A percentile compares a stretch with the other conserved stretches of the same genome.
These are phyloP conservation scores for Linnemannia hyalina DNA, from an alignment of 192 early-diverging fungal species.

Conservation along the genomic window DNA sequence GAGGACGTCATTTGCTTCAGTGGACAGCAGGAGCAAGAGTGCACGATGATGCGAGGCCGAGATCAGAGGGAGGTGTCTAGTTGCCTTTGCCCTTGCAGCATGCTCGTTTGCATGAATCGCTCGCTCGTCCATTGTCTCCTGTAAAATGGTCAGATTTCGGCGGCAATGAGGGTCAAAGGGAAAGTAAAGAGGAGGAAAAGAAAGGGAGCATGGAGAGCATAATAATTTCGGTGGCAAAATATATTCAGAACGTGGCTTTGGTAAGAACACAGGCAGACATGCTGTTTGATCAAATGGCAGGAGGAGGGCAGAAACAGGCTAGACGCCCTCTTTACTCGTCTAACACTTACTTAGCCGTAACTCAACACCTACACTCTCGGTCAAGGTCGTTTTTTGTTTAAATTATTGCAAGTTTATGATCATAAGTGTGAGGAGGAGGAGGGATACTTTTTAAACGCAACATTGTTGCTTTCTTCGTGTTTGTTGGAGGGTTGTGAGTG, in stretches of 20 bases:
- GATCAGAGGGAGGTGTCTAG: slow-evolving; percentile 30
- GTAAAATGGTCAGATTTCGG: background rate
- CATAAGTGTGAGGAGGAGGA: background rate
- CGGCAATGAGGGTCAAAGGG: background rate
- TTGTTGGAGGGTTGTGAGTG: background rate
- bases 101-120: slow-evolving; percentile 23
- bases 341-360: background rate
- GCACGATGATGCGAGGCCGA: slow-evolving; percentile 37
- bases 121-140: slow-evolving; percentile 25
- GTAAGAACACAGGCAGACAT: too few relatives aligned
- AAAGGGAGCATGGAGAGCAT: background rate
- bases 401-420: slow-evolving; percentile 10
- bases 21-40: slow-evolving; percentile 32
- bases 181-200: background rate
- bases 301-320: too few relatives aligned
- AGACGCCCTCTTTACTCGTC: too few relatives aligned
- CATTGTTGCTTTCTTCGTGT: slow-evolving; percentile 1
- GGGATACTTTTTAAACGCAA: background rate
- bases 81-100: slow-evolving; percentile 23
- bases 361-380: background rate
- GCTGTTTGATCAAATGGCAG: too few relatives aligned
- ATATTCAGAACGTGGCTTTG: background rate
- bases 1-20: slow-evolving; percentile 40
- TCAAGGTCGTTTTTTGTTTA: background rate
- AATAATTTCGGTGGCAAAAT: slow-evolving; percentile 32